phyloP scores from a whole-genome alignment of 768 basidiomycete genomes.

The Lentinula boryana region DNA sequence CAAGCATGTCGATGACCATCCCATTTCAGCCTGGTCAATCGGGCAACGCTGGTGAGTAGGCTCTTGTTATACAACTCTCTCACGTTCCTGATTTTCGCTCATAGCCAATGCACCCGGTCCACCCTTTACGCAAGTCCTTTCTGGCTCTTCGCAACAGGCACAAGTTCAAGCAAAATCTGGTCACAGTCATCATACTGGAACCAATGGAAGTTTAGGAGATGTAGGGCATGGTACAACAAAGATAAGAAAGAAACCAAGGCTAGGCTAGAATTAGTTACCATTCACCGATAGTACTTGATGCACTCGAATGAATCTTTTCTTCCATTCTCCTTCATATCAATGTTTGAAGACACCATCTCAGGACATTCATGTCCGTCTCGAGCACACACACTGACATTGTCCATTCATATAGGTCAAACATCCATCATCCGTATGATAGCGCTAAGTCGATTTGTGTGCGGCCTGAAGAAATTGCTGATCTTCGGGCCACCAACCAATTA shows the following conservation, averaged over 20 bases:
- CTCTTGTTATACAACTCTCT: neutral
- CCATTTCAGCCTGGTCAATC: neutral
- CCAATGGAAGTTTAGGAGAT: neutral
- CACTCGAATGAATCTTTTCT: neutral
- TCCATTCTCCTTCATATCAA: no score
- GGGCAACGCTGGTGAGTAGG: neutral
- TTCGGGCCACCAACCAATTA: slow-evolving; percentile 58
- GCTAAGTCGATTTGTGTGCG: neutral
- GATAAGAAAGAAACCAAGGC: neutral
- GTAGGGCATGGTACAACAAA: neutral
- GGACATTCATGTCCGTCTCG: no score
- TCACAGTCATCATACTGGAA: neutral
- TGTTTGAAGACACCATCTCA: no score
- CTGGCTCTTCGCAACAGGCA: neutral
- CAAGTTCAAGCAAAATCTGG: neutral
- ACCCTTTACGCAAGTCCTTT: neutral
- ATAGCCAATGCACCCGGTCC: neutral
- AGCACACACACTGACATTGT: no score
- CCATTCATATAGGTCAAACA: neutral
- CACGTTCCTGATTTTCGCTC: neutral
- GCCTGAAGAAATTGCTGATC: neutral
- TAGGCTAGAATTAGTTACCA: neutral
- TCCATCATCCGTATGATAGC: no score
- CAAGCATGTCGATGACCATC: slow-evolving; percentile 18
- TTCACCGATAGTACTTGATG: neutral